Evolutionary conservation across 2,329 filamentous ascomycete species (phyloP).

Genomic region (Fusarium subglutinans): DNA sequence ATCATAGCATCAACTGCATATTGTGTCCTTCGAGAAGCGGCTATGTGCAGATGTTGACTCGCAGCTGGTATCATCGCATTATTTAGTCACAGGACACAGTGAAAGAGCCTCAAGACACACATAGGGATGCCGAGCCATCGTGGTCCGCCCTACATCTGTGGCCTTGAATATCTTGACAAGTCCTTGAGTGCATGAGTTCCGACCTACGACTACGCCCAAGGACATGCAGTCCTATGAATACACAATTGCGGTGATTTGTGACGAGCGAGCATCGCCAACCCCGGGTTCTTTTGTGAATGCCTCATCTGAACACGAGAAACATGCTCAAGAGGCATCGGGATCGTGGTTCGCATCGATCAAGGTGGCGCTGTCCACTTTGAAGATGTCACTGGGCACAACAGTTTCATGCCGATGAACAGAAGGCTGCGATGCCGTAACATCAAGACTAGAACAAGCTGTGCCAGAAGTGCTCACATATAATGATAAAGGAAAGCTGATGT

Average conservation of each 20-base stretch:
- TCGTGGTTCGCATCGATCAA: conserved; percentile 6
- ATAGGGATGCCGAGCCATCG: neutral
- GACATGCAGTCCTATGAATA: conserved; percentile 2
- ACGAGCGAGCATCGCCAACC: conserved; percentile 1
- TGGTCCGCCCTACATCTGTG: neutral
- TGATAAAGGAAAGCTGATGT: neutral
- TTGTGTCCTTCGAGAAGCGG: conserved; percentile 24
- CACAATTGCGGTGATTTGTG: conserved; percentile 22
- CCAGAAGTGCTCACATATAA: neutral
- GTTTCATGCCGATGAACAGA: neutral
- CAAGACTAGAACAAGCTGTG: neutral
- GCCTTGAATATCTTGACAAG: neutral
- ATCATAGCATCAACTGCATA: conserved; percentile 11
- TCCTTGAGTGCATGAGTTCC: neutral
- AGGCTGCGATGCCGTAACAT: neutral
- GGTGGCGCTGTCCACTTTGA: conserved; percentile 13
- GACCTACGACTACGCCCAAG: neutral
- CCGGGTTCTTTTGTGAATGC: neutral
- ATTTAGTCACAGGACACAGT: neutral
- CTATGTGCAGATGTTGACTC: conserved; percentile 15
- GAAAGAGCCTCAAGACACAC: conserved; percentile 14
- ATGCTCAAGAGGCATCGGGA: conserved; percentile 16
- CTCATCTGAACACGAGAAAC: conserved; percentile 36
- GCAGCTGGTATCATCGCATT: neutral
- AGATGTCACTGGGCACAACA: conserved; percentile 11